Evolutionary conservation across 2,329 filamentous ascomycete species (phyloP).

Genomic region (Colletotrichum echinochloae): DNA sequence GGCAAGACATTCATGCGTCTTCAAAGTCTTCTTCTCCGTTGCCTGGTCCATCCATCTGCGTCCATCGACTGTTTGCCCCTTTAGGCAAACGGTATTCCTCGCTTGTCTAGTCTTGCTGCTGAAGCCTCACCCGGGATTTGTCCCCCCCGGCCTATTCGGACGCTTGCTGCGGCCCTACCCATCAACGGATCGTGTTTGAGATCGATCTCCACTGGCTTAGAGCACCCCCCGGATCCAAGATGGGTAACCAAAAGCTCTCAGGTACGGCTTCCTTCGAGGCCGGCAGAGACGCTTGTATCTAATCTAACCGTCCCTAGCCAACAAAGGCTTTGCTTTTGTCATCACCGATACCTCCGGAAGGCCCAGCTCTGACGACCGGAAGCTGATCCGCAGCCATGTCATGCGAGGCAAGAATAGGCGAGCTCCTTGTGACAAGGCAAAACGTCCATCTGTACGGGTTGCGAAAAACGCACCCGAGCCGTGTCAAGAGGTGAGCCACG

Average conservation of each 20-base stretch:
- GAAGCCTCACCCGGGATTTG: neutral
- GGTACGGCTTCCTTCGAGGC: slow-evolving; percentile 1
- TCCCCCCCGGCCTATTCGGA: neutral
- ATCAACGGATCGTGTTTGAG: neutral
- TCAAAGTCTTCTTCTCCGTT: neutral
- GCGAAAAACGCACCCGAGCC: neutral
- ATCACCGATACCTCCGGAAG: slow-evolving; percentile 44
- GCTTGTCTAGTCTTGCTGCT: neutral
- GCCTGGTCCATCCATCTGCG: neutral
- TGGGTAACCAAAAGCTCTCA: slow-evolving; percentile 16
- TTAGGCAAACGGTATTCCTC: slow-evolving; percentile 16
- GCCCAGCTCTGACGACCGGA: slow-evolving; percentile 43
- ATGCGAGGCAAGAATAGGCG: slow-evolving; percentile 41
- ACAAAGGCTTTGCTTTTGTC: slow-evolving; percentile 47
- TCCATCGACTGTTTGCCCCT: slow-evolving; percentile 12
- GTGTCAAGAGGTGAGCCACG: too few relatives aligned
- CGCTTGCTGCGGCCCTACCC: neutral
- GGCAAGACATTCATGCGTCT: neutral
- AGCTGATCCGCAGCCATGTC: slow-evolving; percentile 42
- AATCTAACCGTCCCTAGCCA: neutral
- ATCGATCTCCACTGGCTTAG: neutral
- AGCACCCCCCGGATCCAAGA: neutral
- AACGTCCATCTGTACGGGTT: neutral
- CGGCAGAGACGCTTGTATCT: neutral
- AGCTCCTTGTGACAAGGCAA: neutral